Evolutionary conservation across 2,329 filamentous ascomycete species (phyloP), one percentile per base, ranked within the genome.

Genomic region (Endocalyx cinctus): DNA sequence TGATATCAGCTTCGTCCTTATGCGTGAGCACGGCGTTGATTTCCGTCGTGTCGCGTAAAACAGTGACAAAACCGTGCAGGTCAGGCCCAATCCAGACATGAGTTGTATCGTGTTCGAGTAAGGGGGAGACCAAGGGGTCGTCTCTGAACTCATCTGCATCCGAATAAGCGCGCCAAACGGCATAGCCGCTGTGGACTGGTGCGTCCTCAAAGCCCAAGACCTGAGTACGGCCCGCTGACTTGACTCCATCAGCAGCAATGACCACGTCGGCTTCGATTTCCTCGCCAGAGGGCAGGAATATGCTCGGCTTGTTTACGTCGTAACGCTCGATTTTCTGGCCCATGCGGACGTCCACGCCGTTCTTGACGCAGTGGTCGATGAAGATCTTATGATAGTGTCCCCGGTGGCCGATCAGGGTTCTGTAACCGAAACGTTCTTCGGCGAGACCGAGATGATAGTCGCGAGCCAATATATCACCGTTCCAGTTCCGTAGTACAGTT

Each of bases 321-420:
- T 73, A 73, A 33, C 67, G 59, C 31, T 59, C 57, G 1, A 71
- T 65, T 13, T 59, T 55, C 1, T 60, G 55, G 4, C 64, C 65
- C 5, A 72, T 57, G 25, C 67, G 54, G 26, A 72, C 67, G 4
- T 65, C 57, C 15, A 75, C 66, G 0, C 68, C 68, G n/a, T 64
- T 60, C 30, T 67, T 58, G 3, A 31, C 19, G 1, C 70, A 70
- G 48, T 75, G 68, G 10, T 68, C 59, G 34, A 68, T 72, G 3
- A 74, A 60, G 25, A 72, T 60, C 34, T 66, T 60, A 41, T 75
- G 72, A 37, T 73, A 58, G 48, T 73, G 69, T 25, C 69, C 69
- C 16, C 72, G 57, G 42, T 75, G 71, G 4, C 71, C 70, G 42
- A n/a, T n/a, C n/a, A n/a, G n/a, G n/a, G n/a, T n/a, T n/a, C 74